phyloP scores from a whole-genome alignment of 306 rosid genomes.

The Styphnolobium japonicum region DNA sequence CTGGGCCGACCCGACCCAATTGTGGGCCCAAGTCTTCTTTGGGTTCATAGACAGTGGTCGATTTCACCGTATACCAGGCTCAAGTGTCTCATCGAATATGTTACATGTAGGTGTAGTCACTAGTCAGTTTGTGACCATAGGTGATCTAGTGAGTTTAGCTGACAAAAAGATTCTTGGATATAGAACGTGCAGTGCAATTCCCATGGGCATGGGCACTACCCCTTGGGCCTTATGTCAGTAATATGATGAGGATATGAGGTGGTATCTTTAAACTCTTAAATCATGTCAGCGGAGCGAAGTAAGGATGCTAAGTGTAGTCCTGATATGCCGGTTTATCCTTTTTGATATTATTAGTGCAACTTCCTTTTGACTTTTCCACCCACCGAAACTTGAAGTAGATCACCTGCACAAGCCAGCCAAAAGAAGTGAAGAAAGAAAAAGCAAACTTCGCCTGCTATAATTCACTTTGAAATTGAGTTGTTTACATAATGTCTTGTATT shows the following conservation, averaged over 20 bases:
- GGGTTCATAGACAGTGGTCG: background rate
- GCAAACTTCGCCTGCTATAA: background rate
- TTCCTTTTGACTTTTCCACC: background rate
- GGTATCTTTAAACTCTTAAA: background rate
- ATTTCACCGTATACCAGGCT: background rate
- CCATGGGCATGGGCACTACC: background rate
- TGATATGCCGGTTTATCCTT: background rate
- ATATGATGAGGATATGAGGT: background rate
- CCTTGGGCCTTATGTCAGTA: conserved; percentile 11
- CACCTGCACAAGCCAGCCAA: background rate
- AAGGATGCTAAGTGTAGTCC: background rate
- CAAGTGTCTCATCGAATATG: background rate
- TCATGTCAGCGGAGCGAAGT: background rate
- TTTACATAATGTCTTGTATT: background rate
- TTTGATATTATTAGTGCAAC: background rate
- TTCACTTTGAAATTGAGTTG: background rate
- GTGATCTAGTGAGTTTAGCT: background rate
- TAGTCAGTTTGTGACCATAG: background rate
- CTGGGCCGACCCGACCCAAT: conserved; percentile 25
- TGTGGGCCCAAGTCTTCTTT: conserved; percentile 36
- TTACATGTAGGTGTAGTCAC: background rate
- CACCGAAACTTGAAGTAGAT: background rate
- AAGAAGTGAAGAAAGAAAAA: background rate
- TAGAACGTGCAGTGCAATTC: background rate
- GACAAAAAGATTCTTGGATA: background rate